Evolutionary conservation across 192 early-diverging fungal species (phyloP).

Genomic region (Piromyces finnis): DNA sequence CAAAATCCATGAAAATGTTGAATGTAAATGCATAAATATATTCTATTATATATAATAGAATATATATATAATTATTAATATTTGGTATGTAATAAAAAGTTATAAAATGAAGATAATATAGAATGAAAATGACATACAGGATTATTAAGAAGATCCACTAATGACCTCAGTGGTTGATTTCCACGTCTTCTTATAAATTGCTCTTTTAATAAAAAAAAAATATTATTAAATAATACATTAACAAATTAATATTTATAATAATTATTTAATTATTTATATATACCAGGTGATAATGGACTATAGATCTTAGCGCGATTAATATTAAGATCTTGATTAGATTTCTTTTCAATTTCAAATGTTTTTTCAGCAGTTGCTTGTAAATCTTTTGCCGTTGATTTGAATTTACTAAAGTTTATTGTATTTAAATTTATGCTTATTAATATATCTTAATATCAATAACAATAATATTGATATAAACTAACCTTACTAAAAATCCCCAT

Average conservation of each 20-base stretch:
- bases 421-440: too few species aligned
- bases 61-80: too few species aligned
- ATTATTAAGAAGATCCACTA: slow-evolving; percentile 23
- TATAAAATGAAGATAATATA: too few species aligned
- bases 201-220: slow-evolving; percentile 9
- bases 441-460: background rate
- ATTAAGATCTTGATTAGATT: background rate
- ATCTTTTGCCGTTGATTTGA: slow-evolving; percentile 26
- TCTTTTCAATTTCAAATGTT: slow-evolving; percentile 18
- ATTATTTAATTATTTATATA: slow-evolving; percentile 1
- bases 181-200: slow-evolving; percentile 26
- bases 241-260: too few species aligned
- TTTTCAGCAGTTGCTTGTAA: slow-evolving; percentile 20
- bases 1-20: slow-evolving; percentile 35
- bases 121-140: slow-evolving; percentile 19
- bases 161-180: slow-evolving; percentile 23
- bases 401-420: slow-evolving; percentile 23
- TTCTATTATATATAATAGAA: slow-evolving; percentile 21
- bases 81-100: too few species aligned
- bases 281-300: slow-evolving; percentile 6
- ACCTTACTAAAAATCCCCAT: slow-evolving; percentile 50
- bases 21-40: slow-evolving; percentile 40
- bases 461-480: background rate
- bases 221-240: background rate
- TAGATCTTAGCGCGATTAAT: background rate